Base-by-base conservation (phyloP, 148 eudicot genomes). In the Amaranthus cruentus region DNA sequence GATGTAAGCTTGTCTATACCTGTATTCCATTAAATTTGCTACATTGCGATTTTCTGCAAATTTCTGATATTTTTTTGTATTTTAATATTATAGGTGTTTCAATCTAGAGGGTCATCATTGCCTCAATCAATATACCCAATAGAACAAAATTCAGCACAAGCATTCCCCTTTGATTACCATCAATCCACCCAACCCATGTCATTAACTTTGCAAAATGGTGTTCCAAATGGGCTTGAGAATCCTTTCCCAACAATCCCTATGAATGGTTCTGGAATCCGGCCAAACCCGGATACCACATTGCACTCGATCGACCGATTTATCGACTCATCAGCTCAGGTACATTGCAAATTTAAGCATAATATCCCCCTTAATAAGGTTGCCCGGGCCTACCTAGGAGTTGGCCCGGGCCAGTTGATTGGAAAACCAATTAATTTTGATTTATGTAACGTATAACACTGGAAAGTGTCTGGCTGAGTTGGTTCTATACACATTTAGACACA, bases 311-410 rank as follows among this genome's bases (percentile, higher is more conserved):
- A 84, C 75, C 84, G 83, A 53, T 87, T 82, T 77, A 60, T 72
- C 52, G 88, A 85, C 79, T 77, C 86, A 11, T 75, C 83, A 58
- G 48, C 88, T 72, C 91, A 84, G 90, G 95, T 90, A 79, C 57
- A 18, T 43, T 49, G 21, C 6, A 38, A 69, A 54, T 14, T 7
- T 55, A 59, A 18, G 43, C 15, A 58, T 4, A n/a, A 58, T 58
- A 18, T 59, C 10, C 4, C 63, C 28, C 43, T 59, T 6, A 59
- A 28, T 28, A 28, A 28, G 1, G 38, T 28, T 28, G 38, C 38
- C 38, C 38, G 38, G 38, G 38, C 38, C 38, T 28, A 28, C 38
- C 38, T 28, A 28, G 38, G 38, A 28, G 38, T 28, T 28, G 1
- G 38, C 38, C 38, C 38, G 38, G 38, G 38, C 2, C 38, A 28